Conservation (phyloP, 345 rosid species). For the Nasturtium officinale region DNA sequence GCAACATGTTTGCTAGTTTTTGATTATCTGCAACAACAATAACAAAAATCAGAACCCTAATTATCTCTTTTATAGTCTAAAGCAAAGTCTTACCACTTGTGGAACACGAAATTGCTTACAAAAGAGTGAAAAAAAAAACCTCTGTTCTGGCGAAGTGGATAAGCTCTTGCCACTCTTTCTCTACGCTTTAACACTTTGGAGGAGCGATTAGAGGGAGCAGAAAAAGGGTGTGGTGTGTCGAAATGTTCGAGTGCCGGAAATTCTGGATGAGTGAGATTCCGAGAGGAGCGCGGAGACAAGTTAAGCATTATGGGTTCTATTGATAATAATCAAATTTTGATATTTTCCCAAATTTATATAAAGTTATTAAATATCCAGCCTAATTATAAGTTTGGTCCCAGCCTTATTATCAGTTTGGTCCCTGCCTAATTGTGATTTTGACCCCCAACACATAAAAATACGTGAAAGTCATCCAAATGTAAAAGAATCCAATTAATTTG, state of each 20-base stretch:
- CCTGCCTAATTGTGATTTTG: background rate
- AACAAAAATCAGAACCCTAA: background rate
- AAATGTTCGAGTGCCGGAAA: background rate
- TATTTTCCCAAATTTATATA: background rate
- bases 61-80: background rate
- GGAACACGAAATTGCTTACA: background rate
- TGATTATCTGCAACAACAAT: background rate
- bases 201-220: background rate
- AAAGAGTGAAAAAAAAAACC: background rate
- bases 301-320: background rate
- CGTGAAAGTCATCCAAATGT: background rate
- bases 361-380: background rate
- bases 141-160: background rate
- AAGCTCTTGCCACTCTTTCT: background rate
- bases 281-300: background rate
- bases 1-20: constrained; percentile 50
- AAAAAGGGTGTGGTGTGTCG: background rate
- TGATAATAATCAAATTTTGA: background rate
- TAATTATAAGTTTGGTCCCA: background rate
- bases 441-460: too few species aligned
- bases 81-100: constrained; percentile 1
- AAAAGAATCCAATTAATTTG: background rate
- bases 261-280: background rate
- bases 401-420: background rate
- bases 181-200: background rate